phyloP scores from a whole-genome alignment of 2,329 filamentous ascomycete species.

The Microcera coccophila region DNA sequence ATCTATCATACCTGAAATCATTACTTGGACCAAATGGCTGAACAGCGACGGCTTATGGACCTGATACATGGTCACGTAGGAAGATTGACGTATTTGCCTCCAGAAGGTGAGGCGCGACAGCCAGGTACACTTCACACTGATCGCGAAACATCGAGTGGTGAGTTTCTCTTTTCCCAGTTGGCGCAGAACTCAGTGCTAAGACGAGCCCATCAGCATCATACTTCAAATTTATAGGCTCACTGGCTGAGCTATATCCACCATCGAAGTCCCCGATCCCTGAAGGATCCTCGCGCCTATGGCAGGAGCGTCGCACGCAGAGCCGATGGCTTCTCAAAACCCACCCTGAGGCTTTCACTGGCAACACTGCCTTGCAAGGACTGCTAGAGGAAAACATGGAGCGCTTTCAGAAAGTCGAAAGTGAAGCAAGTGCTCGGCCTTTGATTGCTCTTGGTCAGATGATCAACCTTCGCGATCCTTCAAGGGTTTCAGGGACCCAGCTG shows the following conservation, averaged over 20 bases:
- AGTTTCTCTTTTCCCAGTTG: conserved; percentile 14
- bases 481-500: conserved; percentile 29
- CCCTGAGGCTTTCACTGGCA: conserved; percentile 48
- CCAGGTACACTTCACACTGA: conserved; percentile 31
- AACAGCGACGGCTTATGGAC: conserved; percentile 30
- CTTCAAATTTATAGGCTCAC: conserved; percentile 32
- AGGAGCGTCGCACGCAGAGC: conserved; percentile 35
- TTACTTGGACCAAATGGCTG: conserved; percentile 37
- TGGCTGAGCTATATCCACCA: conserved; percentile 33
- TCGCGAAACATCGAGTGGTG: conserved; percentile 27
- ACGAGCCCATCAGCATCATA: conserved; percentile 25
- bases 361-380: conserved; percentile 28
- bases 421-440: conserved; percentile 29
- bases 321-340: conserved; percentile 50
- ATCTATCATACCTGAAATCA: conserved; percentile 28
- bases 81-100: conserved; percentile 30
- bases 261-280: conserved; percentile 26
- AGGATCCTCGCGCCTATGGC: conserved; percentile 26
- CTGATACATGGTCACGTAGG: conserved; percentile 34
- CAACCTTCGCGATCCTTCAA: conserved; percentile 34
- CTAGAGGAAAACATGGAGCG: conserved; percentile 37
- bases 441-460: conserved; percentile 55
- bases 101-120: conserved; percentile 18
- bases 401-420: conserved; percentile 26
- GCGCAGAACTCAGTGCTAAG: conserved; percentile 4